A percentile compares a stretch with the other conserved stretches of the same genome.
Evolutionary conservation across 495 filamentous ascomycete genomes (phyloP).

Genomic region (Neurospora sp.): DNA sequence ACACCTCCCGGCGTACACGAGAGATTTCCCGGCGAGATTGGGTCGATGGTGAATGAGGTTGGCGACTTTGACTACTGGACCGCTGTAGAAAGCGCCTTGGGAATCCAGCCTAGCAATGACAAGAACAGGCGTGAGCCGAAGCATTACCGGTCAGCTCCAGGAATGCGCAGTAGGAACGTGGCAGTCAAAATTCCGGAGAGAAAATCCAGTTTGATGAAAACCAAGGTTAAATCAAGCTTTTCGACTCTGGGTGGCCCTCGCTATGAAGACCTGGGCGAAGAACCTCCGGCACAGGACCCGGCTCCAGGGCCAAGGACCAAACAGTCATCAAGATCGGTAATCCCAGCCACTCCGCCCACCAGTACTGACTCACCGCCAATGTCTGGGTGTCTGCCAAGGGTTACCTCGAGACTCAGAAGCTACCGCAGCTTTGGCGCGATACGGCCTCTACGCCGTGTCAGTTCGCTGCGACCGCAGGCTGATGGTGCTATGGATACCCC

Average conservation of each 20-base stretch:
- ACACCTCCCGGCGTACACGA: conserved; percentile 9
- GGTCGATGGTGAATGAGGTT: conserved; percentile 10
- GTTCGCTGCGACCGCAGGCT: conserved; percentile 2
- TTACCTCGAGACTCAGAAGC: conserved; percentile 6
- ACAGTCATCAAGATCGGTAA: not conserved
- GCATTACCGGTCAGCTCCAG: conserved; percentile 13
- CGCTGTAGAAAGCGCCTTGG: not conserved
- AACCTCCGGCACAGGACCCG: not conserved
- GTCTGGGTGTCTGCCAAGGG: conserved; percentile 4
- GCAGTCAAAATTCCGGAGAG: conserved; percentile 8
- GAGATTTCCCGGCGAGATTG: conserved; percentile 3
- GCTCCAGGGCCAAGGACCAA: conserved; percentile 4
- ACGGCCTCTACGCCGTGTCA: conserved; percentile 2
- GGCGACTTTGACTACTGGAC: not conserved
- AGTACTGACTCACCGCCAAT: not conserved
- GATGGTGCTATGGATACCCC: conserved; percentile 3
- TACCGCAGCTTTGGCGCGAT: conserved; percentile 5
- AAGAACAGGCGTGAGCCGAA: conserved; percentile 4
- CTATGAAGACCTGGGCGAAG: not conserved
- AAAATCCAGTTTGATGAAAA: conserved; percentile 8
- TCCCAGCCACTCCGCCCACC: not conserved
- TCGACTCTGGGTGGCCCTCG: not conserved
- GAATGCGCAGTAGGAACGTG: conserved; percentile 16
- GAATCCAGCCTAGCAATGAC: not conserved
- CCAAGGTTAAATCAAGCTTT: not conserved